phyloP scores from a whole-genome alignment of 1,284 basidiomycete species.

The Neolentinus lepideus region DNA sequence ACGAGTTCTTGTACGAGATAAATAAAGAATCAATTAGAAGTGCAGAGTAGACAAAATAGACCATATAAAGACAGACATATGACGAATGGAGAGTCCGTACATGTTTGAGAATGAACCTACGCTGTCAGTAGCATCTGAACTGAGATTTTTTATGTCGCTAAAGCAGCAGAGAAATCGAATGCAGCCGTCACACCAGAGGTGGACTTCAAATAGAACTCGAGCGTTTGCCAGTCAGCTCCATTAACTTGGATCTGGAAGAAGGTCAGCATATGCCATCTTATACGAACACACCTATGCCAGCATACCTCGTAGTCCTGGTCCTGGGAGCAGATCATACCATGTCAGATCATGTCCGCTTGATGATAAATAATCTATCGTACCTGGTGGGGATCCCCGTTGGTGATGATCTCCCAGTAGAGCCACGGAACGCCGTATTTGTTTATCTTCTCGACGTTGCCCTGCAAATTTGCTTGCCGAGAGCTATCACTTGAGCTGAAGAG shows the following conservation, averaged over 20 bases:
- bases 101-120: too few species aligned
- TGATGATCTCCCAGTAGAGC: slow-evolving; percentile 30
- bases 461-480: slow-evolving; percentile 23
- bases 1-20: too few species aligned
- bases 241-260: neutral
- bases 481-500: neutral
- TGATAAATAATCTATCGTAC: slow-evolving; percentile 4
- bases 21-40: too few species aligned
- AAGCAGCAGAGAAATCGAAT: neutral
- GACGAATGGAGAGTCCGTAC: too few species aligned
- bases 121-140: too few species aligned
- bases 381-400: slow-evolving; percentile 28
- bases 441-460: slow-evolving; percentile 24
- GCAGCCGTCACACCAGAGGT: neutral
- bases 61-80: too few species aligned
- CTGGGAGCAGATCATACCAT: neutral
- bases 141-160: neutral
- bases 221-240: neutral
- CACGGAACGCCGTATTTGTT: slow-evolving; percentile 24
- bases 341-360: neutral
- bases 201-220: neutral
- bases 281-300: neutral
- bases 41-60: too few species aligned
- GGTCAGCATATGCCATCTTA: too few species aligned
- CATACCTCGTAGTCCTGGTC: neutral